A percentile compares a stretch with the other conserved stretches of the same genome.
These are phyloP conservation scores for Setaria viridis DNA, from an alignment of 202 grass and related monocot species.

Conservation along the genomic window DNA sequence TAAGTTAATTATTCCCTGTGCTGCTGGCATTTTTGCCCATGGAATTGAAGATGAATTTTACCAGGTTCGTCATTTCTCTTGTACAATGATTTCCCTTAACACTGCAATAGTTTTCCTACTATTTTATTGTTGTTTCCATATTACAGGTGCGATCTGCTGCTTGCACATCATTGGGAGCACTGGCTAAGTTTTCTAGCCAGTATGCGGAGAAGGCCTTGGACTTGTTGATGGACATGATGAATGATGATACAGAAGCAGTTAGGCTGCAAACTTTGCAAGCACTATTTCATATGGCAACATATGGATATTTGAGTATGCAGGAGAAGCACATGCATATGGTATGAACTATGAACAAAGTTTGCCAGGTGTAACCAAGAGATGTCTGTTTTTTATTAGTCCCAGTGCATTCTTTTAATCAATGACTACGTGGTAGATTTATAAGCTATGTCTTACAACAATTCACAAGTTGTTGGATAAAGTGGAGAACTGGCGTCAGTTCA, in stretches of 20 bases:
- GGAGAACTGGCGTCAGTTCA: background rate
- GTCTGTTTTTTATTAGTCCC: constrained; percentile 21
- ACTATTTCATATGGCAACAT: constrained; percentile 71
- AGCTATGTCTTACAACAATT: background rate
- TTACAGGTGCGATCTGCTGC: constrained; percentile 69
- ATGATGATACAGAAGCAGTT: constrained; percentile 85
- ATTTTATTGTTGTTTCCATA: constrained; percentile 40
- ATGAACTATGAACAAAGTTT: constrained; percentile 33
- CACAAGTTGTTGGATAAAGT: background rate
- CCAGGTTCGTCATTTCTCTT: constrained; percentile 61
- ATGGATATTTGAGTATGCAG: constrained; percentile 72
- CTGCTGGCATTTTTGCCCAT: constrained; percentile 81
- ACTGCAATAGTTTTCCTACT: background rate
- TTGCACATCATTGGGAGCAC: constrained; percentile 75
- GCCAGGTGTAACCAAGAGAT: constrained; percentile 23
- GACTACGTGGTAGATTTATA: constrained; percentile 9
- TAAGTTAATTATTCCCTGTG: constrained; percentile 63
- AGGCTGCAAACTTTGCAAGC: constrained; percentile 75
- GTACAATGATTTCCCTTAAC: constrained; percentile 19
- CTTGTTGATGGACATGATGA: constrained; percentile 94
- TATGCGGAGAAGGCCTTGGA: constrained; percentile 78
- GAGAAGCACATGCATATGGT: constrained; percentile 92
- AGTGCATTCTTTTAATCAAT: constrained; percentile 8
- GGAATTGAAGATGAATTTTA: constrained; percentile 93
- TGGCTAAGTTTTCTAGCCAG: constrained; percentile 64